Conservation (phyloP, 805 yeast genomes). For the Cyberlindnera samutprakarnensis region DNA sequence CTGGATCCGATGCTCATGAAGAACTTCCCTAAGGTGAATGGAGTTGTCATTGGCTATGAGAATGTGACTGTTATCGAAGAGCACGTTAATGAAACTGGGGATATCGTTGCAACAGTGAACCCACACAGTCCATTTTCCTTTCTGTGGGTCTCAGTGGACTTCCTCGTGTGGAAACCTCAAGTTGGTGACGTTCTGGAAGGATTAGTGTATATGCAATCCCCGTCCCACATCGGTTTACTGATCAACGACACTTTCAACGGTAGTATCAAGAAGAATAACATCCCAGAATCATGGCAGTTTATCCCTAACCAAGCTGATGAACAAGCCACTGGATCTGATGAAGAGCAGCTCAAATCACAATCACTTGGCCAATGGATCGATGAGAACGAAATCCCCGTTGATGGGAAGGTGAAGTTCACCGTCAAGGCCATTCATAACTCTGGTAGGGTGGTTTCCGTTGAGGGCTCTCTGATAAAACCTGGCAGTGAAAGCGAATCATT, state of each 20-base stretch:
- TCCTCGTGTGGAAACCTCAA: conserved; percentile 85
- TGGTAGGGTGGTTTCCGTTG: conserved; percentile 77
- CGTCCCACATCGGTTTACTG: conserved; percentile 87
- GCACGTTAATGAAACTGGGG: conserved; percentile 32
- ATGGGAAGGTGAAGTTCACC: conserved; percentile 74
- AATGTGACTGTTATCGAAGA: conserved; percentile 47
- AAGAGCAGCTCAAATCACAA: conserved; percentile 12
- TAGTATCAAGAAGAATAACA: conserved; percentile 73
- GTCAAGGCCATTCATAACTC: conserved; percentile 66
- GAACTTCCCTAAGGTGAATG: conserved; percentile 61
- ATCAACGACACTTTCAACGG: conserved; percentile 95
- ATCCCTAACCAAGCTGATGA: conserved; percentile 73
- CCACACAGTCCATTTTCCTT: conserved; percentile 83
- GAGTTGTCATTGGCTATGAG: conserved; percentile 78
- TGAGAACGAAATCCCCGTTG: conserved; percentile 62
- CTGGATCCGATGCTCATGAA: conserved; percentile 86
- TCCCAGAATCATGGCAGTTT: conserved; percentile 84
- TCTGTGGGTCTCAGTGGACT: conserved; percentile 77
- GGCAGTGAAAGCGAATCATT: conserved; percentile 42
- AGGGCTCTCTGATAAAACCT: conserved; percentile 59
- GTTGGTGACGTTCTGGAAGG: conserved; percentile 88
- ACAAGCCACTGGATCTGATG: conserved; percentile 16
- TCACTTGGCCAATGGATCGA: conserved; percentile 83
- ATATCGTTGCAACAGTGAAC: conserved; percentile 51
- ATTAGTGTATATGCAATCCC: conserved; percentile 83